Evolutionary conservation across 2,329 filamentous ascomycete genomes (phyloP).

Genomic region (Colletotrichum navitas): DNA sequence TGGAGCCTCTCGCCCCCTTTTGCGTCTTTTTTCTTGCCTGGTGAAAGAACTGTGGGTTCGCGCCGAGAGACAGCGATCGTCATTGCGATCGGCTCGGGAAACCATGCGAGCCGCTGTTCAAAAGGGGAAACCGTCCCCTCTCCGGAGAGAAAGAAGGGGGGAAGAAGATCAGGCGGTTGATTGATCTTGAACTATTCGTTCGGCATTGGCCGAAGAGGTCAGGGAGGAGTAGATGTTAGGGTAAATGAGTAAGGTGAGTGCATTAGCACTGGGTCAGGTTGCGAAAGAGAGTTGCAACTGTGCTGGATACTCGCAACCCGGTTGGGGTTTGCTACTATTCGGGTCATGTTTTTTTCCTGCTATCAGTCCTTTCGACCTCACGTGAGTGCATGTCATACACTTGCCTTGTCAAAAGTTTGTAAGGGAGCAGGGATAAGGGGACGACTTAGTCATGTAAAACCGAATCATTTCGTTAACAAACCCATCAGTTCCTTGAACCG

Average conservation of each 20-base stretch:
- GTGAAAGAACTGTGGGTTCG: constrained; percentile 9
- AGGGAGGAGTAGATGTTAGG: not conserved
- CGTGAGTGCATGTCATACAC: not conserved
- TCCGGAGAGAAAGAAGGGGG: not conserved
- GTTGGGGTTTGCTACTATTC: constrained; percentile 30
- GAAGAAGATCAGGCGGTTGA: not conserved
- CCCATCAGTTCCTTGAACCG: not conserved
- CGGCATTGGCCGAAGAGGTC: constrained; percentile 31
- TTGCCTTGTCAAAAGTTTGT: constrained; percentile 16
- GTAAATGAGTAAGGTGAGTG: constrained; percentile 35
- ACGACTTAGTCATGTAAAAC: not conserved
- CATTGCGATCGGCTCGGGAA: constrained; percentile 41
- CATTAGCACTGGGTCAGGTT: constrained; percentile 19
- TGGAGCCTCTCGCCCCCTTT: not conserved
- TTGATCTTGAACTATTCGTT: constrained; percentile 4
- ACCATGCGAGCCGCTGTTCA: constrained; percentile 13
- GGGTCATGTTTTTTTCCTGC: not conserved
- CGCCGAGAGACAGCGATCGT: constrained; percentile 3
- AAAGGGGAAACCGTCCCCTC: not conserved
- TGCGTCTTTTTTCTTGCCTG: not conserved
- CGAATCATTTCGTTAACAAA: constrained; percentile 6
- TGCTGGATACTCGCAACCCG: constrained; percentile 7
- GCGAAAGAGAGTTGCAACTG: constrained; percentile 24
- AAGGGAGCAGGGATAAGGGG: not conserved
- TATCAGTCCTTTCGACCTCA: not conserved